These are phyloP conservation scores for Paspalum vaginatum DNA, from an alignment of 176 grass and related monocot species.

Conservation along the genomic window DNA sequence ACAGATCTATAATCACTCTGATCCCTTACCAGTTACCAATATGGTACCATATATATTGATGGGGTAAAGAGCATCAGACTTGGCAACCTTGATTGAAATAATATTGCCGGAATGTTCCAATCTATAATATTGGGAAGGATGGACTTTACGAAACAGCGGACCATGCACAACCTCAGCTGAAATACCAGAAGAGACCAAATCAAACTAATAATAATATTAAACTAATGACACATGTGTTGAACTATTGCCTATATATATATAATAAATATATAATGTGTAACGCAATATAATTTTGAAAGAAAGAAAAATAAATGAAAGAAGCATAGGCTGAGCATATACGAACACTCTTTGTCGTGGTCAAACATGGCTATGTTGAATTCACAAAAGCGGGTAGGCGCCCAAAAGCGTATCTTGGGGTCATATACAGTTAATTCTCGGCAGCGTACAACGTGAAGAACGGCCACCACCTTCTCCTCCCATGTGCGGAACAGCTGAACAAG, in stretches of 20 bases:
- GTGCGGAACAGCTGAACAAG: not conserved
- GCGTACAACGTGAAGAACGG: not conserved
- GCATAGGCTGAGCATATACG: not conserved
- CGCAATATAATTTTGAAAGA: too few relatives aligned
- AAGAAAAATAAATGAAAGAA: not conserved
- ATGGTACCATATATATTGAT: not conserved
- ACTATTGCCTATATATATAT: too few relatives aligned
- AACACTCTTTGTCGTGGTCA: constrained; percentile 11
- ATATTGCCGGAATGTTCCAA: not conserved
- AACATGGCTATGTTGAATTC: not conserved
- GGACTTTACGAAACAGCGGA: not conserved
- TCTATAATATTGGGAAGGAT: not conserved
- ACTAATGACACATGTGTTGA: too few relatives aligned
- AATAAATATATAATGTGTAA: too few relatives aligned
- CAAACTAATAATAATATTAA: not conserved
- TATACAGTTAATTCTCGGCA: not conserved
- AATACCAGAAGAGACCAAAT: not conserved
- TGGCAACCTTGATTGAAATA: not conserved
- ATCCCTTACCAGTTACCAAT: not conserved
- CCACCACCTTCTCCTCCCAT: not conserved
- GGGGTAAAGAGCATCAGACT: not conserved
- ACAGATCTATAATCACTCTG: not conserved
- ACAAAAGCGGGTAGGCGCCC: not conserved
- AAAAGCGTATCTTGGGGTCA: not conserved
- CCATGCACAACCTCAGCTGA: not conserved